phyloP scores from a whole-genome alignment of 2,329 filamentous ascomycete genomes.

The Juglanconis oblonga region DNA sequence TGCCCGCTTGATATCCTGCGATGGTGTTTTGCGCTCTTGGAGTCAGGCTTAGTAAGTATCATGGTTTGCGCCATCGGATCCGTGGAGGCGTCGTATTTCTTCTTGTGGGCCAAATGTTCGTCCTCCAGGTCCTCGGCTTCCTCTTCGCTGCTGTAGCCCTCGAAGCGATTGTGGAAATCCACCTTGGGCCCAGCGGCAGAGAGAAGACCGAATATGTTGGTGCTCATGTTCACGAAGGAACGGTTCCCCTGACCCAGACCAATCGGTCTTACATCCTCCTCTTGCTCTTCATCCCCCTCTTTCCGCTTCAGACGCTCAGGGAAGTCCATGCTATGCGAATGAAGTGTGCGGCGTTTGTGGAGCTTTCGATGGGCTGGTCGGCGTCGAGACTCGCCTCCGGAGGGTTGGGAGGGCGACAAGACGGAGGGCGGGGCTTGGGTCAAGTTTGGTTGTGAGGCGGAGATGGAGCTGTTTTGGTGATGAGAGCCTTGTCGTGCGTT shows the following conservation, averaged over 20 bases:
- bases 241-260: slow-evolving; percentile 43
- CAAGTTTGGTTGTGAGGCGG: slow-evolving; percentile 1
- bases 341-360: slow-evolving; percentile 33
- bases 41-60: slow-evolving; percentile 28
- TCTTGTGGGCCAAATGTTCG: slow-evolving; percentile 17
- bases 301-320: slow-evolving; percentile 50
- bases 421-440: slow-evolving; percentile 4
- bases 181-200: slow-evolving; percentile 80
- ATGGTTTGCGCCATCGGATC: slow-evolving; percentile 38
- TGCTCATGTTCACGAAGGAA: slow-evolving; percentile 73
- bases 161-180: slow-evolving; percentile 79
- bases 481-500: neutral
- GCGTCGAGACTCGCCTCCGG: slow-evolving; percentile 35
- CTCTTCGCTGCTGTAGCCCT: slow-evolving; percentile 76
- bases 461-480: slow-evolving; percentile 1
- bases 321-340: slow-evolving; percentile 43
- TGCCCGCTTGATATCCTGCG: slow-evolving; percentile 61
- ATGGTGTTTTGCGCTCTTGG: slow-evolving; percentile 39
- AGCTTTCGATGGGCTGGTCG: slow-evolving; percentile 40
- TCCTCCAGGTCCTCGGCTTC: slow-evolving; percentile 49
- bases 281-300: slow-evolving; percentile 45
- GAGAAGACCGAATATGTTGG: slow-evolving; percentile 91
- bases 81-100: slow-evolving; percentile 10
- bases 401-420: slow-evolving; percentile 18
- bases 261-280: slow-evolving; percentile 45